Evolutionary conservation across 2,329 filamentous ascomycete species (phyloP).

Genomic region (Metarhizium sp.): DNA sequence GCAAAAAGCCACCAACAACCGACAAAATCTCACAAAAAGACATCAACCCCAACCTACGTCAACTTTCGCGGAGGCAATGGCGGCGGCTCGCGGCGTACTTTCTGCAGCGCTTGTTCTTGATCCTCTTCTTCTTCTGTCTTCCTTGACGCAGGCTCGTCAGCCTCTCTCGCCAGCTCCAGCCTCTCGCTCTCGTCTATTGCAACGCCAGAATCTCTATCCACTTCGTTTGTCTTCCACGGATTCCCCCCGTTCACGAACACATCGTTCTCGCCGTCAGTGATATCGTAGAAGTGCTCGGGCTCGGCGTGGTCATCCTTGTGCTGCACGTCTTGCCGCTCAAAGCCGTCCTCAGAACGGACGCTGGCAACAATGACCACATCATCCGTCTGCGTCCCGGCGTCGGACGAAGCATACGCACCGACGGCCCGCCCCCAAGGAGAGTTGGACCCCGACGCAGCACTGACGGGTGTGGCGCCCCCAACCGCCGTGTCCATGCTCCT

Average conservation of each 20-base stretch:
- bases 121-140: background rate
- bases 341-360: background rate
- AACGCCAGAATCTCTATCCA: background rate
- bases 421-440: constrained; percentile 6
- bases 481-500: constrained; percentile 15
- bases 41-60: background rate
- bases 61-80: constrained; percentile 1
- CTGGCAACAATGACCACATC: constrained; percentile 2
- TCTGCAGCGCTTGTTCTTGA: background rate
- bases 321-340: background rate
- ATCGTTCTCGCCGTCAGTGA: background rate
- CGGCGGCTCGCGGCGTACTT: background rate
- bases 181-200: background rate
- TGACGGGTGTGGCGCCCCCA: constrained; percentile 11
- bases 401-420: constrained; percentile 14
- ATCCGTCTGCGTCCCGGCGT: constrained; percentile 19
- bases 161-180: background rate
- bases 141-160: background rate
- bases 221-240: background rate
- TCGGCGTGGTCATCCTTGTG: background rate
- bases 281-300: background rate
- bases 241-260: constrained; percentile 2
- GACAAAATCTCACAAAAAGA: background rate
- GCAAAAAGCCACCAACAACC: too few relatives aligned
- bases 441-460: constrained; percentile 11